Evolutionary conservation across 192 early-diverging fungal genomes (phyloP).

Genomic region (Backusella tarrabulga): DNA sequence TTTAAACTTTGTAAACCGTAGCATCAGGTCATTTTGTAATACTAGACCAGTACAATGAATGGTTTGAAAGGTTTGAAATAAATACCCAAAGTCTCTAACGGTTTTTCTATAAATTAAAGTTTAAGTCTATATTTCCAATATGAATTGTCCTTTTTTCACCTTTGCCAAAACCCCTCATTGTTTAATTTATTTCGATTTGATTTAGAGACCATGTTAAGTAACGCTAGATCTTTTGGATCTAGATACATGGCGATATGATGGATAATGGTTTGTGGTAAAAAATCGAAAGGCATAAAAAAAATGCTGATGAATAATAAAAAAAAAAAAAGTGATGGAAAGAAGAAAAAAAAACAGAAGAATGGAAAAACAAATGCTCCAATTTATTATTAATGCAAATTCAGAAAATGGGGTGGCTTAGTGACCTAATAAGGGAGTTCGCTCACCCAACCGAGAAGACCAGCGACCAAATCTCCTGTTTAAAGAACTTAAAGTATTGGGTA

Average conservation of each 20-base stretch:
- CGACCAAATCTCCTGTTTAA: conserved; percentile 24
- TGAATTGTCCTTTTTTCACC: neutral
- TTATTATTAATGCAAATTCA: neutral
- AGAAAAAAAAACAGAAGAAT: neutral
- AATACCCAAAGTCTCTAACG: neutral
- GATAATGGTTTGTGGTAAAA: neutral
- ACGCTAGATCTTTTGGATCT: neutral
- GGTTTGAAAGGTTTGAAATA: conserved; percentile 7
- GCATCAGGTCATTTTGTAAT: neutral
- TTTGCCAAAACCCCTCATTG: neutral
- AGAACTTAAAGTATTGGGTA: conserved; percentile 20
- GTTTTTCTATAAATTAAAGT: neutral
- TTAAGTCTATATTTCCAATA: neutral
- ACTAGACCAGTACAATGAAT: neutral
- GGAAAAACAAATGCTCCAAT: neutral
- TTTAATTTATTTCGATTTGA: conserved; percentile 4
- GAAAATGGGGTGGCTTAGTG: neutral
- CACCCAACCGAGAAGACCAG: conserved; percentile 27
- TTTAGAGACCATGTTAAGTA: neutral
- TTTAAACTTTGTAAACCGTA: neutral
- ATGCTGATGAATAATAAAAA: neutral
- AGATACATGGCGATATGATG: neutral
- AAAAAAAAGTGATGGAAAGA: neutral
- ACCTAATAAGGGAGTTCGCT: conserved; percentile 31
- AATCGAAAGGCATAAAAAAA: neutral